These are phyloP conservation scores for Entamoeba dispar DNA, from an alignment of 208 protist species.

Conservation along the genomic window DNA sequence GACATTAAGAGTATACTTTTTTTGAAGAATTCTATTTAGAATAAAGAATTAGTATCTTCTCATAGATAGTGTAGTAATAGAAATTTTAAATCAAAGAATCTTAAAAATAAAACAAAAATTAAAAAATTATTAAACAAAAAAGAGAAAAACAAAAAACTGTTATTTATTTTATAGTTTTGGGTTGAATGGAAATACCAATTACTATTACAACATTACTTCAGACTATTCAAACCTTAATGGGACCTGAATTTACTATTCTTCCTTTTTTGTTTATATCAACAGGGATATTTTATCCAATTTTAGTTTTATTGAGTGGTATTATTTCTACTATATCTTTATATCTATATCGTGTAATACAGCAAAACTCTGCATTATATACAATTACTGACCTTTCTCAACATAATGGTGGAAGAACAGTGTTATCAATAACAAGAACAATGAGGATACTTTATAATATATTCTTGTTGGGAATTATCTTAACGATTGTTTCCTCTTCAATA, in stretches of 20 bases:
- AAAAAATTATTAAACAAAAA: too few species aligned
- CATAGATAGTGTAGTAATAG: too few species aligned
- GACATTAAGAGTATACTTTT: too few species aligned
- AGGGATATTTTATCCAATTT: not conserved
- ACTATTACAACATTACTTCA: not conserved
- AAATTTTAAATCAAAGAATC: too few species aligned
- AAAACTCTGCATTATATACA: not conserved
- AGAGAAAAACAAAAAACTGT: too few species aligned
- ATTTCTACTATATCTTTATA: not conserved
- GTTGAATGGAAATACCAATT: too few species aligned
- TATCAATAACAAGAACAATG: not conserved
- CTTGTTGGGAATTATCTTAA: not conserved
- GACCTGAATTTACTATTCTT: not conserved
- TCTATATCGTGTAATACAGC: not conserved
- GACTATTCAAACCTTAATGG: not conserved
- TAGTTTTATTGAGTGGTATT: not conserved
- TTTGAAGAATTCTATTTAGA: too few species aligned
- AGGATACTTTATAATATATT: not conserved
- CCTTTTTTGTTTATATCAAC: not conserved
- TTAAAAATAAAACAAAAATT: too few species aligned
- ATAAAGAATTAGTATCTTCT: too few species aligned
- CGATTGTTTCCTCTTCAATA: not conserved
- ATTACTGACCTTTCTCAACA: not conserved
- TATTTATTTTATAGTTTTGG: too few species aligned
- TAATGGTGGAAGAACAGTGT: not conserved